Conservation (phyloP, 768 basidiomycete genomes). For the Mycena pura region DNA sequence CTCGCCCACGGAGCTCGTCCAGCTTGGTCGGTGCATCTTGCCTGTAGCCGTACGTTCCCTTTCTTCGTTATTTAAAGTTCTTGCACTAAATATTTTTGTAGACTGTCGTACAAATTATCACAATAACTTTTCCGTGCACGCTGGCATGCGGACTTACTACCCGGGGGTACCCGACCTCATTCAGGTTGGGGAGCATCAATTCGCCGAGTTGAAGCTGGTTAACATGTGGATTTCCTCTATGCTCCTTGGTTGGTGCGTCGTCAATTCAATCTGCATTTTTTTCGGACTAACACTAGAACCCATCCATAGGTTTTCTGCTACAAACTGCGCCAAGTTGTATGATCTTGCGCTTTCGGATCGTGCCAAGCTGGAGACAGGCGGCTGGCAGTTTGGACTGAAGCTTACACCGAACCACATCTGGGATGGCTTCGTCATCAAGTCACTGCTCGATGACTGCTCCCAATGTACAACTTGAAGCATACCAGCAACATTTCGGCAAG, state of each 20-base stretch:
- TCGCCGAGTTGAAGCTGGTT: constrained; percentile 27
- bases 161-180: constrained; percentile 25
- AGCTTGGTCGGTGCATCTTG: constrained; percentile 29
- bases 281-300: neutral
- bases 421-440: constrained; percentile 35
- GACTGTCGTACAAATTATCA: constrained; percentile 31
- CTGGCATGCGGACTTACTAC: constrained; percentile 29
- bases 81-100: constrained; percentile 3
- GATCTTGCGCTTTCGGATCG: constrained; percentile 14
- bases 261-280: too few relatives aligned
- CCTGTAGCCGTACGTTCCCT: constrained; percentile 27
- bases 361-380: constrained; percentile 2
- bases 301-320: constrained; percentile 25
- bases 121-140: constrained; percentile 28
- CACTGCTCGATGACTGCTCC: constrained; percentile 36
- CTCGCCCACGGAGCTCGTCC: constrained; percentile 27
- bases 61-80: too few relatives aligned
- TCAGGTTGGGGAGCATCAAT: constrained; percentile 35
- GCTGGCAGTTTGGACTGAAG: constrained; percentile 28
- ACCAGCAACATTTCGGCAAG: too few relatives aligned
- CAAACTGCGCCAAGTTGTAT: constrained; percentile 24
- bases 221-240: constrained; percentile 24
- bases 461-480: too few relatives aligned
- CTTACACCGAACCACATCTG: constrained; percentile 37
- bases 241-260: constrained; percentile 26